A percentile compares a stretch with the other conserved stretches of the same genome.
These are phyloP conservation scores for Piloderma croceum DNA, from an alignment of 768 basidiomycete species.

Conservation along the genomic window DNA sequence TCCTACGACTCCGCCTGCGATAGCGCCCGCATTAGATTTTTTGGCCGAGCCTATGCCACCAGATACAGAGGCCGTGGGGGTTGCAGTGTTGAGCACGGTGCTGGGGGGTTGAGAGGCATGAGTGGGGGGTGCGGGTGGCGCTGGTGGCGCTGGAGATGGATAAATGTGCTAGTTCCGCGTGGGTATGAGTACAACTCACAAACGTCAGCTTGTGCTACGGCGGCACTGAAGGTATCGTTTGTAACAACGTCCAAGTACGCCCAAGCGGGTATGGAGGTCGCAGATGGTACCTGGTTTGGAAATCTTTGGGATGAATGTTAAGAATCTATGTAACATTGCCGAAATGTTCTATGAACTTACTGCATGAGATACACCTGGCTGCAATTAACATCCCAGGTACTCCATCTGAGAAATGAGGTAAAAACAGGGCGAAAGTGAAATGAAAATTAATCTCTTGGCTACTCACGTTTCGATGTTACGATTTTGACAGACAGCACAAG, in stretches of 20 bases:
- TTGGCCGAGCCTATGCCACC: too few species aligned
- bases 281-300: slow-evolving; percentile 41
- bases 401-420: slow-evolving; percentile 45
- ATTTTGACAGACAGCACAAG: slow-evolving; percentile 54
- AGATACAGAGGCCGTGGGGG: slow-evolving; percentile 16
- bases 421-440: too few species aligned
- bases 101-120: slow-evolving; percentile 25
- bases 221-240: slow-evolving; percentile 35
- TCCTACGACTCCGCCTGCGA: slow-evolving; percentile 59
- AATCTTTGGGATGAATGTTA: too few species aligned
- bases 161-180: too few species aligned
- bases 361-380: slow-evolving; percentile 24
- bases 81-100: background rate
- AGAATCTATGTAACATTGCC: too few species aligned
- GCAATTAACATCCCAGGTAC: slow-evolving; percentile 45
- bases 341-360: too few species aligned
- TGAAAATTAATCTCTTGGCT: too few species aligned
- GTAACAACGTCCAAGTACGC: slow-evolving; percentile 51
- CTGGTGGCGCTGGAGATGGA: too few species aligned
- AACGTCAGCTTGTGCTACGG: slow-evolving; percentile 26
- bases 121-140: slow-evolving; percentile 39
- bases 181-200: too few species aligned
- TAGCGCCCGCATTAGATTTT: slow-evolving; percentile 44
- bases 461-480: slow-evolving; percentile 32
- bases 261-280: slow-evolving; percentile 54